Conservation (phyloP, 805 yeast species). For the Debaryomyces castellii region DNA sequence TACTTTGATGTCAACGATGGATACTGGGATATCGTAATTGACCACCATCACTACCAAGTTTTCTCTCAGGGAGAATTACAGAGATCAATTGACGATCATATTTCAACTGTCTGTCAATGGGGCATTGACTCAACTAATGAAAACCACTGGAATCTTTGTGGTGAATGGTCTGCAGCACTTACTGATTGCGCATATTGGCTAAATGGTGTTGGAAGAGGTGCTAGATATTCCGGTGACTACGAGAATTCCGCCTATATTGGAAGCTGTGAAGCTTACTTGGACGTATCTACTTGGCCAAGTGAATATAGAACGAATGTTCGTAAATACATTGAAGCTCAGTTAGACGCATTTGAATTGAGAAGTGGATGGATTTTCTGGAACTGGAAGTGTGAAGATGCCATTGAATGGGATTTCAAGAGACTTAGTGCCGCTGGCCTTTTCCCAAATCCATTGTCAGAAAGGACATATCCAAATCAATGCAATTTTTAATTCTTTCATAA, state of each 20-base stretch:
- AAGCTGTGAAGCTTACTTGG: slow-evolving; percentile 49
- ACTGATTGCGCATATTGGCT: slow-evolving; percentile 90
- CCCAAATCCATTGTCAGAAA: slow-evolving; percentile 75
- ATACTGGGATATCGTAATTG: slow-evolving; percentile 71
- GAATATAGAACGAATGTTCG: slow-evolving; percentile 59
- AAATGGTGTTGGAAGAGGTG: slow-evolving; percentile 82
- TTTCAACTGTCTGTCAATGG: slow-evolving; percentile 37
- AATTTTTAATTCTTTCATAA: slow-evolving; percentile 17
- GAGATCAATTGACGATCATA: slow-evolving; percentile 59
- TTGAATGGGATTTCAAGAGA: slow-evolving; percentile 82
- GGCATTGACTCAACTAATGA: slow-evolving; percentile 41
- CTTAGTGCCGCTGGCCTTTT: slow-evolving; percentile 60
- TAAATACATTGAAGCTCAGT: slow-evolving; percentile 81
- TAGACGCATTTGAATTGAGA: slow-evolving; percentile 72
- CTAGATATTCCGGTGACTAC: slow-evolving; percentile 71
- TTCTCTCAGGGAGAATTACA: slow-evolving; percentile 64
- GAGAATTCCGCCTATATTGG: slow-evolving; percentile 49
- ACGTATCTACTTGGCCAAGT: slow-evolving; percentile 52
- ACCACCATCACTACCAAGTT: slow-evolving; percentile 91
- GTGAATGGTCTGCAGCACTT: slow-evolving; percentile 91
- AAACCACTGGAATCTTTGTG: slow-evolving; percentile 72
- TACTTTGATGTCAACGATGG: slow-evolving; percentile 34
- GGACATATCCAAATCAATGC: slow-evolving; percentile 74
- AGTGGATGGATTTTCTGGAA: slow-evolving; percentile 94
- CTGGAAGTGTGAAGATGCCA: slow-evolving; percentile 80